Evolutionary conservation across 345 rosid genomes (phyloP).

Genomic region (Eucalyptus curtisii): DNA sequence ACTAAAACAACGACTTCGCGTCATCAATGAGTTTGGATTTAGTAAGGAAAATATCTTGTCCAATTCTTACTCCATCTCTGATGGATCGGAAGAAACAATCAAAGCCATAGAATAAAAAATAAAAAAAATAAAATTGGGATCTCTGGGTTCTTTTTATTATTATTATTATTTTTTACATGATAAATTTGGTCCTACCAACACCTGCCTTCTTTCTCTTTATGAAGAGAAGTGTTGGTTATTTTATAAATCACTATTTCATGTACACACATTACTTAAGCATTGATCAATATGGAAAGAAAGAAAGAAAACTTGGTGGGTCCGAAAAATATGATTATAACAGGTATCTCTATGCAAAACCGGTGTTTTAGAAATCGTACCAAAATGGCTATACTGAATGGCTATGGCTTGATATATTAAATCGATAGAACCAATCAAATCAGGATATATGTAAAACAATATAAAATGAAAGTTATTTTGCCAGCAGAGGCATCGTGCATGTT

Average conservation of each 20-base stretch:
- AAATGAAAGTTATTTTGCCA: neutral
- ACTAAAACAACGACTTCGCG: neutral
- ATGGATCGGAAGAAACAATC: neutral
- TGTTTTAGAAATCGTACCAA: neutral
- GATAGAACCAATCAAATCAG: rapidly evolving
- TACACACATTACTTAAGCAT: neutral
- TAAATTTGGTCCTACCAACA: neutral
- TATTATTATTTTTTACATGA: neutral
- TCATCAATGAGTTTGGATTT: neutral
- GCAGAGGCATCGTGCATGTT: neutral
- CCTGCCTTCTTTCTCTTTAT: neutral
- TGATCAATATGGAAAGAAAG: neutral
- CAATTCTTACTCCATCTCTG: neutral
- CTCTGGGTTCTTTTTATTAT: neutral
- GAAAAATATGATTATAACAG: neutral
- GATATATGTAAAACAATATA: neutral
- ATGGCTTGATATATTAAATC: rapidly evolving
- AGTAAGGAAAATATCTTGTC: neutral
- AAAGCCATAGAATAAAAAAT: neutral
- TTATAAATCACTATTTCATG: neutral
- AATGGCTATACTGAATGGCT: neutral
- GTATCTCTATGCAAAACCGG: neutral
- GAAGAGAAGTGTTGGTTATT: neutral
- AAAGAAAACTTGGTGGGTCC: neutral
- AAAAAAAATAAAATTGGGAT: neutral